phyloP scores from a whole-genome alignment of 2,329 filamentous ascomycete species.

The Xylaria sp. region DNA sequence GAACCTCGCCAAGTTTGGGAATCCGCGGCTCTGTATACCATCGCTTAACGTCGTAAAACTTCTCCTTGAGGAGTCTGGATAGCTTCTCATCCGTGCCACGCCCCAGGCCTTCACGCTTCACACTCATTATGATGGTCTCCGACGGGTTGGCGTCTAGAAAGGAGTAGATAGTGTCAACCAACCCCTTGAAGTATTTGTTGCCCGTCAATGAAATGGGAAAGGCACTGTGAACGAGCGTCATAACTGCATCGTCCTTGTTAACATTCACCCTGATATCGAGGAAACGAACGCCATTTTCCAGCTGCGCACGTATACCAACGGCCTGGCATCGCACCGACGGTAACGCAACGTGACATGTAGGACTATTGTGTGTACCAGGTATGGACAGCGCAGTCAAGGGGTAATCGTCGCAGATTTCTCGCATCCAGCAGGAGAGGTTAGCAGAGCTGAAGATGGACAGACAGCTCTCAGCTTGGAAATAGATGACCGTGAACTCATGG shows the following conservation, averaged over 20 bases:
- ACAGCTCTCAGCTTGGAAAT: slow-evolving; percentile 50
- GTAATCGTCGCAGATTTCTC: slow-evolving; percentile 61
- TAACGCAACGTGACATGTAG: slow-evolving; percentile 75
- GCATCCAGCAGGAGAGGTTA: slow-evolving; percentile 74
- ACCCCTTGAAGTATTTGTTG: slow-evolving; percentile 67
- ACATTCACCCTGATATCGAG: slow-evolving; percentile 77
- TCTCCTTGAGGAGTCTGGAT: slow-evolving; percentile 63
- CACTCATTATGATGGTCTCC: slow-evolving; percentile 77
- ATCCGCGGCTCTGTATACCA: slow-evolving; percentile 79
- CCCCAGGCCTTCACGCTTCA: slow-evolving; percentile 89
- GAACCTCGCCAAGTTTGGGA: slow-evolving; percentile 70
- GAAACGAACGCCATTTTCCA: slow-evolving; percentile 88
- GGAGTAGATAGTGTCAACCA: slow-evolving; percentile 64
- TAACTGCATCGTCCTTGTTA: slow-evolving; percentile 52
- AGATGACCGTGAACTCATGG: slow-evolving; percentile 59
- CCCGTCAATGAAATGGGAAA: slow-evolving; percentile 86
- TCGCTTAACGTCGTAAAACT: slow-evolving; percentile 56
- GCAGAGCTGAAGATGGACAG: slow-evolving; percentile 66
- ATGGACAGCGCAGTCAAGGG: slow-evolving; percentile 79
- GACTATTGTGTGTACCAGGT: slow-evolving; percentile 92
- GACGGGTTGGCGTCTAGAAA: slow-evolving; percentile 74
- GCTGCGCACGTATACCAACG: slow-evolving; percentile 68
- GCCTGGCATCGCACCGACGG: slow-evolving; percentile 93
- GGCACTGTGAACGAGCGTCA: slow-evolving; percentile 81
- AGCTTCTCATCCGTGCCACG: slow-evolving; percentile 74